These are phyloP conservation scores for Parachaetomium inaequale DNA, from an alignment of 495 filamentous ascomycete species.

Conservation along the genomic window DNA sequence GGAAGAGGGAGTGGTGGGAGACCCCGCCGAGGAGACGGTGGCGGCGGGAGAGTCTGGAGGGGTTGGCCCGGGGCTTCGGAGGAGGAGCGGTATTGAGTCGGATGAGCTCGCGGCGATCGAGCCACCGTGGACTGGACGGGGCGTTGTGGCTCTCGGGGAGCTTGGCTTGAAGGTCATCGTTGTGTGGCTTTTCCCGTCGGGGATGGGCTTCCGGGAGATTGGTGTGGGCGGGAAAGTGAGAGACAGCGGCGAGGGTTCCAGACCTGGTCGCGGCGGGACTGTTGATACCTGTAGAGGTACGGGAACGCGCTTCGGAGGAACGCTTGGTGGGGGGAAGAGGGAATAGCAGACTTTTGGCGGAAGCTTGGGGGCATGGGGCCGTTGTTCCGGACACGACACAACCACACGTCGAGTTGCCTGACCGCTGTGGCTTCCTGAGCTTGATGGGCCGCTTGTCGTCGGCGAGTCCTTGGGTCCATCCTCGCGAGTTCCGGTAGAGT, in stretches of 20 bases:
- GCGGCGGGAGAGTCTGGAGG: not conserved
- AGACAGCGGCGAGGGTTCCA: constrained; percentile 7
- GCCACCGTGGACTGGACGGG: not conserved
- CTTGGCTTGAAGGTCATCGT: not conserved
- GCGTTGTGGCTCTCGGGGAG: not conserved
- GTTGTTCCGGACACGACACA: constrained; percentile 7
- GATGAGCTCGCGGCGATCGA: constrained; percentile 13
- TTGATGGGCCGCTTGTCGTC: not conserved
- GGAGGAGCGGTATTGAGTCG: constrained; percentile 14
- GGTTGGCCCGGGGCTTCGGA: constrained; percentile 3
- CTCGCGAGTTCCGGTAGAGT: constrained; percentile 6
- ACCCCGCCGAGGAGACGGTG: constrained; percentile 6
- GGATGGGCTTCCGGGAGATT: not conserved
- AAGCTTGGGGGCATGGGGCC: constrained; percentile 12
- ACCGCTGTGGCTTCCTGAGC: constrained; percentile 2
- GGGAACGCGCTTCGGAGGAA: not conserved
- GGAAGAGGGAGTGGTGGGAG: not conserved
- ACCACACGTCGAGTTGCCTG: constrained; percentile 4
- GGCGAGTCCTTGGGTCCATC: not conserved
- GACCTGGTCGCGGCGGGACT: not conserved
- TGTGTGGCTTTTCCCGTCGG: not conserved
- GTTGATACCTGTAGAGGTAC: constrained; percentile 7
- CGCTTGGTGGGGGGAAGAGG: constrained; percentile 24
- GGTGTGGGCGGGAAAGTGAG: constrained; percentile 1
- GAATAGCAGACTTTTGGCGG: constrained; percentile 25